phyloP scores from a whole-genome alignment of 129 eudicot genomes.

The Lonicera japonica region DNA sequence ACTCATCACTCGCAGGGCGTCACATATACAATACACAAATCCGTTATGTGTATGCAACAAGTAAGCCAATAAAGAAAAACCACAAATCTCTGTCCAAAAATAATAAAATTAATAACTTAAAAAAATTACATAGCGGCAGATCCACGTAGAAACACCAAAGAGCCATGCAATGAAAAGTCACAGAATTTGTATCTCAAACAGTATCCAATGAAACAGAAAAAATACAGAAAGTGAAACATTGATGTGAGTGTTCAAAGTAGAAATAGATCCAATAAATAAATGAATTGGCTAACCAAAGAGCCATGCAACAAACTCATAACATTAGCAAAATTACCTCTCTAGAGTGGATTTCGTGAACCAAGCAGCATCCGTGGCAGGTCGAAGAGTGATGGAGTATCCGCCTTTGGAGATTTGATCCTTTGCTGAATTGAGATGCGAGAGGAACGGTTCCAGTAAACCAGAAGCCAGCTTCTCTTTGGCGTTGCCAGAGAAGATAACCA shows the following conservation, averaged over 20 bases:
- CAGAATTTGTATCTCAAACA: background rate
- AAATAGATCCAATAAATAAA: background rate
- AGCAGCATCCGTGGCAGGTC: constrained; percentile 31
- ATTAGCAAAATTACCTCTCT: constrained; percentile 37
- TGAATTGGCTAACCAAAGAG: background rate
- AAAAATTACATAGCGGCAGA: background rate
- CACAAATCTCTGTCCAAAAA: no score
- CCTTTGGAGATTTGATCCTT: constrained; percentile 79
- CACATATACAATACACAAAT: background rate
- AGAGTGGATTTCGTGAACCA: constrained; percentile 88
- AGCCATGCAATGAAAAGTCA: no score
- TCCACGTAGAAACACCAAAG: background rate
- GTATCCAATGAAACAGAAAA: background rate
- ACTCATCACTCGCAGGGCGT: no score
- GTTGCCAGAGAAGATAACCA: constrained; percentile 71
- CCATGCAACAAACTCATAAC: background rate
- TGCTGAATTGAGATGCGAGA: constrained; percentile 52
- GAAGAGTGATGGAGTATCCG: constrained; percentile 72
- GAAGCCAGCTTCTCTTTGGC: constrained; percentile 76
- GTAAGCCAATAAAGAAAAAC: background rate
- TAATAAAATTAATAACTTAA: background rate
- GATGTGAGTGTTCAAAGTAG: background rate
- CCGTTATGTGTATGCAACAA: background rate
- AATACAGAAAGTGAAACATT: background rate
- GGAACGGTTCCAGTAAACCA: constrained; percentile 70